Percentiles rank a stretch among this genome's conserved stretches.
Evolutionary conservation across 805 yeast genomes (phyloP).

Genomic region (Sugiyamaella marilandica): DNA sequence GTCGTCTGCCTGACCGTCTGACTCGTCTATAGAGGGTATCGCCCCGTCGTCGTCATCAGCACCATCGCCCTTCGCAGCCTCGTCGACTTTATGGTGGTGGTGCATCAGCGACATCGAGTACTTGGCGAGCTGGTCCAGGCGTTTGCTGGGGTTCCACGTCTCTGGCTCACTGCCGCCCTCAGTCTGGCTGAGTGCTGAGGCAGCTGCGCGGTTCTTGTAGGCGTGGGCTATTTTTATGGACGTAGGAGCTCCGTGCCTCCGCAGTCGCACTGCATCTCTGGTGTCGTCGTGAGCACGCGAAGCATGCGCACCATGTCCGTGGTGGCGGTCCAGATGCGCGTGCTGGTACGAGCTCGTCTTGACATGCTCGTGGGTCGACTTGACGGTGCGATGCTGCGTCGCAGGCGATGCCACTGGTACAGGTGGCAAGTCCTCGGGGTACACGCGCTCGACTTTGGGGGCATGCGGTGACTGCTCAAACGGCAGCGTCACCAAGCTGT

Average conservation of each 20-base stretch:
- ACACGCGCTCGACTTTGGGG: conserved; percentile 14
- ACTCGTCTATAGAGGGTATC: no score
- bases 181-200: background rate
- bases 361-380: background rate
- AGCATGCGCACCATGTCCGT: background rate
- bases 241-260: background rate
- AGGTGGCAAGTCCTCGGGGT: conserved; percentile 11
- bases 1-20: background rate
- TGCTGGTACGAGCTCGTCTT: background rate
- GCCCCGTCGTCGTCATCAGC: background rate
- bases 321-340: background rate
- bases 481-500: conserved; percentile 20
- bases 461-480: conserved; percentile 16
- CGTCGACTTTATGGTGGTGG: no score
- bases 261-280: background rate
- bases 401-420: background rate
- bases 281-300: background rate
- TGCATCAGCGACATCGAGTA: conserved; percentile 4
- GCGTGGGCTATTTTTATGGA: background rate
- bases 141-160: conserved; percentile 19
- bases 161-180: conserved; percentile 8
- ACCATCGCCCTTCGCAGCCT: background rate
- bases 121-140: conserved; percentile 19
- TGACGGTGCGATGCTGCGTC: background rate
- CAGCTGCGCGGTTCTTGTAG: background rate